These are phyloP conservation scores for Yamadazyma songkhlaensis DNA, from an alignment of 1,139 yeast genomes.

Conservation along the genomic window DNA sequence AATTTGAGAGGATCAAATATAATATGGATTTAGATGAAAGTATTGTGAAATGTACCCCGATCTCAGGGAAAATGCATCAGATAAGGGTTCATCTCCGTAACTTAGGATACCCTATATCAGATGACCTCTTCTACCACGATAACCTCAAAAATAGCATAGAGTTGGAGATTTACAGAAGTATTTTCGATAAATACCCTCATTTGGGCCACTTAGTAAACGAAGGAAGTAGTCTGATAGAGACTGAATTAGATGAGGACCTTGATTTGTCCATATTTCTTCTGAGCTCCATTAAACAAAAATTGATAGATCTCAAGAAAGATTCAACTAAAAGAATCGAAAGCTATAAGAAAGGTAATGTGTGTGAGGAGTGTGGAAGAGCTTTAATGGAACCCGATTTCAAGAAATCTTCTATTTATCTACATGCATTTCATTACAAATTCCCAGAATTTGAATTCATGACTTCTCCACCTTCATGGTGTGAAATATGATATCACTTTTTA, in stretches of 20 bases:
- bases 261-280: conserved; percentile 5
- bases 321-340: conserved; percentile 18
- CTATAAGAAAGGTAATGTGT: conserved; percentile 16
- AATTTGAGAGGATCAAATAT: conserved; percentile 27
- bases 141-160: conserved; percentile 26
- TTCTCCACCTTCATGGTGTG: conserved; percentile 38
- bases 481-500: conserved; percentile 12
- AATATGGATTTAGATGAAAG: conserved; percentile 38
- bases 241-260: conserved; percentile 3
- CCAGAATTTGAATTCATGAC: conserved; percentile 26
- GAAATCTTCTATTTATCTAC: conserved; percentile 50
- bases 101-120: conserved; percentile 64
- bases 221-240: no score
- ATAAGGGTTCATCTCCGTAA: conserved; percentile 70
- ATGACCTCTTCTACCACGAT: conserved; percentile 54
- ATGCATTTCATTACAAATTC: conserved; percentile 49
- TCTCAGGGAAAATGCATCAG: conserved; percentile 78
- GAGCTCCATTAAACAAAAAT: conserved; percentile 4
- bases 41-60: conserved; percentile 61
- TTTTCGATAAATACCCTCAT: conserved; percentile 19
- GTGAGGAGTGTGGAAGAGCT: conserved; percentile 46
- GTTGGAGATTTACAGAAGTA: conserved; percentile 20
- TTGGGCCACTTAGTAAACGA: conserved; percentile 8
- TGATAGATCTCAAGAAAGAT: conserved; percentile 9
- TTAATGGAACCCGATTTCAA: conserved; percentile 30